A percentile compares a stretch with the other conserved stretches of the same genome.
Conservation (phyloP, 2,329 filamentous ascomycete genomes). For the Botryotinia globosa region DNA sequence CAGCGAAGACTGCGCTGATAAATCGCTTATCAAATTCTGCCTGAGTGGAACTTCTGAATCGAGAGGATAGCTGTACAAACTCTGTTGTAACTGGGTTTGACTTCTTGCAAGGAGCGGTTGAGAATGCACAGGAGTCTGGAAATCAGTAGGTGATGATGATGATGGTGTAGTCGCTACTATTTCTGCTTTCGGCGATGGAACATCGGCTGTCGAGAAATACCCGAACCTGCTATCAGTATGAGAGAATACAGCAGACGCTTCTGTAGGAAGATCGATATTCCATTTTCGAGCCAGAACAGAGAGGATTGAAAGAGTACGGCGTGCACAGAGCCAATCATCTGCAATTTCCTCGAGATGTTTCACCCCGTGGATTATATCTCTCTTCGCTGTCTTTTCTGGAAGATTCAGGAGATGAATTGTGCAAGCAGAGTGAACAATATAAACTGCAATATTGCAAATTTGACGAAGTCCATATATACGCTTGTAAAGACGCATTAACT, state of each 20-base stretch:
- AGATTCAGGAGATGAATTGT: constrained; percentile 93
- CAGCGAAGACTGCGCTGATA: not conserved
- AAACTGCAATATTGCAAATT: constrained; percentile 94
- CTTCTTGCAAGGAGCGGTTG: constrained; percentile 15
- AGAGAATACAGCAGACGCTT: constrained; percentile 72
- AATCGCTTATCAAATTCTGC: not conserved
- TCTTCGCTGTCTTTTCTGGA: constrained; percentile 83
- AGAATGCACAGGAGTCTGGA: constrained; percentile 19
- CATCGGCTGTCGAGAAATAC: constrained; percentile 51
- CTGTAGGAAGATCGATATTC: constrained; percentile 81
- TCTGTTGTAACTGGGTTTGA: constrained; percentile 35
- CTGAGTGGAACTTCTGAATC: not conserved
- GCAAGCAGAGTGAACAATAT: constrained; percentile 91
- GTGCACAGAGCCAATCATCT: constrained; percentile 88
- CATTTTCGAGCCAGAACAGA: constrained; percentile 85
- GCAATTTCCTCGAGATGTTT: constrained; percentile 94
- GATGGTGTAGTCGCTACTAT: constrained; percentile 31
- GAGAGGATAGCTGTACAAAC: constrained; percentile 33
- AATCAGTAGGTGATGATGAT: constrained; percentile 28
- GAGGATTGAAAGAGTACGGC: constrained; percentile 80
- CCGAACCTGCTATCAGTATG: constrained; percentile 80
- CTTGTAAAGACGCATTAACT: constrained; percentile 91
- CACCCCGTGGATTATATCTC: constrained; percentile 87
- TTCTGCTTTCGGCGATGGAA: constrained; percentile 38
- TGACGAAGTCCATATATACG: constrained; percentile 86